phyloP scores from a whole-genome alignment of 2,329 filamentous ascomycete genomes.

The Iodosphaeria phyllophila region DNA sequence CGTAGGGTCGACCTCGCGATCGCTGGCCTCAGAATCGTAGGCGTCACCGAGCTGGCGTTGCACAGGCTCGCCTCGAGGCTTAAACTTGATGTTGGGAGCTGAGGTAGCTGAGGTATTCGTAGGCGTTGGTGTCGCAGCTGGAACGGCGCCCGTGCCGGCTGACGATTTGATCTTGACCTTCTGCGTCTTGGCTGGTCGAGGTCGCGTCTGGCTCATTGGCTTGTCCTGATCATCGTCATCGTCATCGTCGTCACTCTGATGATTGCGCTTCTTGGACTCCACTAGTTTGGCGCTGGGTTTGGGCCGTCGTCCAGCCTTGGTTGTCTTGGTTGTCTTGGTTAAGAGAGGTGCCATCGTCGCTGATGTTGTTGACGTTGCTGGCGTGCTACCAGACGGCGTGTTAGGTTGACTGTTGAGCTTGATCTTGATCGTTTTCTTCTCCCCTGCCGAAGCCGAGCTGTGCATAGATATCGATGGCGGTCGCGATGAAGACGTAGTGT shows the following conservation, averaged over 20 bases:
- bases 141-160: slow-evolving; percentile 10
- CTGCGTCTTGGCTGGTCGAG: slow-evolving; percentile 22
- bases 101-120: slow-evolving; percentile 17
- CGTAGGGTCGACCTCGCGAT: slow-evolving; percentile 69
- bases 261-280: slow-evolving; percentile 41
- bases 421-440: slow-evolving; percentile 19
- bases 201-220: no score
- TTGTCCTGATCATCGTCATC: slow-evolving; percentile 25
- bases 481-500: slow-evolving; percentile 11
- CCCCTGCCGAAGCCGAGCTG: slow-evolving; percentile 10
- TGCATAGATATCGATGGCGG: slow-evolving; percentile 11
- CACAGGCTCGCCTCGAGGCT: slow-evolving; percentile 48
- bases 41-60: slow-evolving; percentile 63
- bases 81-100: slow-evolving; percentile 30
- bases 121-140: no score
- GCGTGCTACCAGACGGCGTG: slow-evolving; percentile 10
- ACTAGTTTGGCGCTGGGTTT: slow-evolving; percentile 39
- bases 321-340: no score
- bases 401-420: slow-evolving; percentile 16
- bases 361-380: slow-evolving; percentile 19
- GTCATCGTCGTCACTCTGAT: slow-evolving; percentile 33
- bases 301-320: slow-evolving; percentile 38
- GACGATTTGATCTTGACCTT: slow-evolving; percentile 33
- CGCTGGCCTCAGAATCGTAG: slow-evolving; percentile 91
- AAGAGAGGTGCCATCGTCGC: no score